phyloP scores from a whole-genome alignment of 495 filamentous ascomycete species.

The Penicillium fimorum region DNA sequence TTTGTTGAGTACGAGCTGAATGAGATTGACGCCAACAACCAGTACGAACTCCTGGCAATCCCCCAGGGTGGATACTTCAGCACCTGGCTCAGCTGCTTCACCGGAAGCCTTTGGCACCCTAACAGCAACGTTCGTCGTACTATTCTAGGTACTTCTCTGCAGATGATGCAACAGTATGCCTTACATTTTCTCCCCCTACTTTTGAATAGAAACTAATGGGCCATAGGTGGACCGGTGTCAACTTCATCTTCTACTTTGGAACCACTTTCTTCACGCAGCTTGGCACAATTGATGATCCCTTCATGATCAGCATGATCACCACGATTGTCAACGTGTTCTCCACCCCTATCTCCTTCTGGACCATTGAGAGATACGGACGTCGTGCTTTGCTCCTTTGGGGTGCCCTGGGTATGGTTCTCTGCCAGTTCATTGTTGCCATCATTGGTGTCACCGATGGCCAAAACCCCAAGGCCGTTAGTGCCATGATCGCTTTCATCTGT shows the following conservation, averaged over 20 bases:
- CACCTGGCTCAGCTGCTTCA: slow-evolving; percentile 67
- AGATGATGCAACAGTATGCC: slow-evolving; percentile 71
- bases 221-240: slow-evolving; percentile 69
- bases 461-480: slow-evolving; percentile 55
- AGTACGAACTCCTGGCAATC: slow-evolving; percentile 62
- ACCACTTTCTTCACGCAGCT: slow-evolving; percentile 73
- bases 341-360: slow-evolving; percentile 78
- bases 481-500: slow-evolving; percentile 74
- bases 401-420: slow-evolving; percentile 74
- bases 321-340: slow-evolving; percentile 83
- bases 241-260: slow-evolving; percentile 92
- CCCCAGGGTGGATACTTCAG: slow-evolving; percentile 58
- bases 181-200: background rate
- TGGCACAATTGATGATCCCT: slow-evolving; percentile 67
- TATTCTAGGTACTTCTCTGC: slow-evolving; percentile 69
- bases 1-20: slow-evolving; percentile 66
- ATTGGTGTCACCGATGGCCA: slow-evolving; percentile 60
- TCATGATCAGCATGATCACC: slow-evolving; percentile 77
- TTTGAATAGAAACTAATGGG: background rate
- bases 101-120: slow-evolving; percentile 57
- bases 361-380: slow-evolving; percentile 78
- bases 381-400: slow-evolving; percentile 80
- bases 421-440: slow-evolving; percentile 83
- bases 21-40: slow-evolving; percentile 74
- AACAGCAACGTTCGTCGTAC: slow-evolving; percentile 70